Evolutionary conservation across 371 early-diverging fungal species (phyloP), one percentile per base, ranked within the genome.

Genomic region (Mucor indicus): DNA sequence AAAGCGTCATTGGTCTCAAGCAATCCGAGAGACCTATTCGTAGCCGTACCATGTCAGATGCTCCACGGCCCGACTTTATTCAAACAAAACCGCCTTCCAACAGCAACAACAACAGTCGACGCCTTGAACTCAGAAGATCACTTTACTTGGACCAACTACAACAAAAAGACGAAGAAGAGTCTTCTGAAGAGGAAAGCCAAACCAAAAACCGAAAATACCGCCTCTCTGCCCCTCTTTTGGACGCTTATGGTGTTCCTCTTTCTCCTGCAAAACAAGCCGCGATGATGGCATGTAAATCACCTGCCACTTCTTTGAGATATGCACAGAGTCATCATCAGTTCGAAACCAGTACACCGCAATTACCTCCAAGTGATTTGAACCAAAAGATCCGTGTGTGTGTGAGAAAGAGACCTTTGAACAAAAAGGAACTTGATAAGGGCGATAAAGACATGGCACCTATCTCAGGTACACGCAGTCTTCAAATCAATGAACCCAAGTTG

Each of bases 361-460:
- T 53, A 4, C 55, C 47, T 22, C 57, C 32, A 27, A 62, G 72
- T 32, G 83, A 84, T 46, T 64, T 88, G 40, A 73, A 69, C 42
- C 90, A 90, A 50, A 81, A 87, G 53, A 98, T 98, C 59, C 85
- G 95, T 33, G 98, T 98, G 19, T 96, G 96, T 59, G 96, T 96
- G 17, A 83, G 98, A 46, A 98, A 98, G 69, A 75, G 98, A 31
- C 98, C 98, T 1, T 69, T 98, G 38, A 94, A 75, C 67, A 72
- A 66, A 48, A 91, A 90, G 57, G 98, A 98, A 62, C 21, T 81
- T 23, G 82, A 81, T n/a, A 70, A 77, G 10, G 80, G 76, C 30
- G 94, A 96, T 54, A 79, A 78, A 45, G 98, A 98, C 62, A 89
- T 96, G 50, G 88, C 91, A 1, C 65, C 66, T 17, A 67, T 80